phyloP scores from a whole-genome alignment of 2,329 filamentous ascomycete genomes.

The Fusarium tjaetaba region DNA sequence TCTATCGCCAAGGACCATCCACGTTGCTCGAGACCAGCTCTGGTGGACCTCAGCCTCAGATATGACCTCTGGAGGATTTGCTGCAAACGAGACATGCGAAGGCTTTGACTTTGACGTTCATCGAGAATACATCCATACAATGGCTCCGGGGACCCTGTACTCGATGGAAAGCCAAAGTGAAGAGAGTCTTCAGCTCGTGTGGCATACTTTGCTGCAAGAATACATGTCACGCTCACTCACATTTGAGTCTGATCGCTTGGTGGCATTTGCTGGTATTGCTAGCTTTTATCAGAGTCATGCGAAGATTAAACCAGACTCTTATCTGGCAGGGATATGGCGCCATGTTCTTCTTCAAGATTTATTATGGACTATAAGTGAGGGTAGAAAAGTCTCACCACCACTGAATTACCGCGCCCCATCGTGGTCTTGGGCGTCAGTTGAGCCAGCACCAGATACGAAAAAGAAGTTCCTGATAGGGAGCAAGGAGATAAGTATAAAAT shows the following conservation, averaged over 20 bases:
- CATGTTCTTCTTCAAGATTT: constrained; percentile 21
- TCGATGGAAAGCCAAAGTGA: not conserved
- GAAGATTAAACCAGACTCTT: constrained; percentile 8
- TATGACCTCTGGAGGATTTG: constrained; percentile 21
- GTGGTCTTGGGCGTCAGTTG: constrained; percentile 34
- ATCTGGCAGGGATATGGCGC: constrained; percentile 28
- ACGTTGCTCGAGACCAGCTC: constrained; percentile 29
- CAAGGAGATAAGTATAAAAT: not conserved
- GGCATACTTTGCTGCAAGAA: constrained; percentile 24
- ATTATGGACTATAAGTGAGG: constrained; percentile 21
- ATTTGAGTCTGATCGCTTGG: constrained; percentile 28
- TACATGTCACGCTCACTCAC: constrained; percentile 27
- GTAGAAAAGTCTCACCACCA: constrained; percentile 26
- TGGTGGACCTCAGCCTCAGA: constrained; percentile 29
- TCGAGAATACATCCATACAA: not conserved
- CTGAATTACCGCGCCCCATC: constrained; percentile 34
- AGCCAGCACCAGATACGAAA: constrained; percentile 1
- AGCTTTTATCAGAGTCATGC: constrained; percentile 15
- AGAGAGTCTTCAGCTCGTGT: not conserved
- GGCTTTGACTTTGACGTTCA: constrained; percentile 19
- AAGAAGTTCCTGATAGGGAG: constrained; percentile 14
- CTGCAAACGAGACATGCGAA: constrained; percentile 30
- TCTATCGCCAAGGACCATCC: constrained; percentile 26
- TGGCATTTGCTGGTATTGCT: constrained; percentile 32
- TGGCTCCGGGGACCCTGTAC: constrained; percentile 20